A percentile compares a stretch with the other conserved stretches of the same genome.
phyloP scores from a whole-genome alignment of 129 eudicot genomes.

The Pseudognaphalium luteoalbum region DNA sequence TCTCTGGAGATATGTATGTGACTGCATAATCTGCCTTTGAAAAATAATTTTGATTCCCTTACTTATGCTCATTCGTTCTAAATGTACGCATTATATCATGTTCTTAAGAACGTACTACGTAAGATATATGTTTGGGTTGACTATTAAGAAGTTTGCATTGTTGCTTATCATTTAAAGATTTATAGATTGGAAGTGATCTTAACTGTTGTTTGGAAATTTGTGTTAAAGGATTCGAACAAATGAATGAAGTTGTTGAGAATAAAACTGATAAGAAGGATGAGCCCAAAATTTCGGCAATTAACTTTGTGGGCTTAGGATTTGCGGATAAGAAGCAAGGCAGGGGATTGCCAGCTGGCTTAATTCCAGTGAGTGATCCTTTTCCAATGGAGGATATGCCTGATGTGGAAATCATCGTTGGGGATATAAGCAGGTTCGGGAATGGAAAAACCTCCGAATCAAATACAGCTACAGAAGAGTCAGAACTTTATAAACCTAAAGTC shows the following conservation, averaged over 20 bases:
- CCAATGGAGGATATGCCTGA: constrained; percentile 64
- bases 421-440: constrained; percentile 66
- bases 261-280: constrained; percentile 44
- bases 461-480: constrained; percentile 46
- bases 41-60: neutral
- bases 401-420: constrained; percentile 82
- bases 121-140: too few relatives aligned
- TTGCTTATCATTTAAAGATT: neutral
- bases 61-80: too few relatives aligned
- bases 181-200: neutral
- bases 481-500: constrained; percentile 85
- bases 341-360: constrained; percentile 80
- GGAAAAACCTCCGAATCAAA: constrained; percentile 27
- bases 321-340: constrained; percentile 79
- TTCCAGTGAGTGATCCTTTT: constrained; percentile 58
- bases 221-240: constrained; percentile 41
- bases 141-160: neutral
- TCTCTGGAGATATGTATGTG: neutral
- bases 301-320: constrained; percentile 78
- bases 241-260: constrained; percentile 19
- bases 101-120: neutral
- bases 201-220: constrained; percentile 10
- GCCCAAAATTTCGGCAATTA: constrained; percentile 56
- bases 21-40: neutral
- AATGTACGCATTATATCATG: too few relatives aligned